Base-by-base conservation (phyloP, 2,329 filamentous ascomycete genomes). In the Colletotrichum simmondsii region DNA sequence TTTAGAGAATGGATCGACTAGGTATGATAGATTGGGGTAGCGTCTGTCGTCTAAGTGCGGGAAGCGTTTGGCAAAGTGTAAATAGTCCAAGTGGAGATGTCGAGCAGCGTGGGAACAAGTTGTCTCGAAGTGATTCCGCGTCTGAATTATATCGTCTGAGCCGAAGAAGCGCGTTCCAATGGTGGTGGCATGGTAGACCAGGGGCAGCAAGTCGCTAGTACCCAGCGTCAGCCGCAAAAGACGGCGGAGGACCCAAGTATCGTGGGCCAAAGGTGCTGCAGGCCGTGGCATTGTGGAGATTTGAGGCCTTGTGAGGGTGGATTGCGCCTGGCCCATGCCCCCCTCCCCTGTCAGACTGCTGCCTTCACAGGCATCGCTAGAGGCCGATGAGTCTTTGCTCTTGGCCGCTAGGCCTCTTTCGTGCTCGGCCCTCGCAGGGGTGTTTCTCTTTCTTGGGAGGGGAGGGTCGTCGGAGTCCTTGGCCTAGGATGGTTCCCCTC, bases 141-240 rank as follows among this genome's bases (percentile, higher is more conserved):
- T 72, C 70, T 60, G 66, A 65, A 70, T 57, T 72, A 72, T 72
- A 70, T 72, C 66, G 65, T 69, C 59, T 16, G 10, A 30, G 42
- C 32, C 49, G 57, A 32, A 56, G 52, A 66, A 65, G 62, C 65
- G 49, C 60, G 49, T 59, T 26, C 66, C 8, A 16, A 24, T 35
- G 54, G 62, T 37, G 46, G 42, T 58, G 49, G 58, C 57, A 58
- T 53, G 46, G n/a, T 16, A 30, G 35, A 53, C n/a, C 24, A 49
- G 57, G n/a, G 42, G 19, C 16, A 19, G 4, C n/a, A 35, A 30
- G 46, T 19, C 12, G 46, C 22, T 16, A 52, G 64, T 72, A 59
- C 42, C 49, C 30, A 30, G 56, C 30, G 52, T 46, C 49, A 68
- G 65, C 70, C 57, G 65, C 66, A 64, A 26, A 14, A 37, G 42